phyloP scores from a whole-genome alignment of 805 yeast species.

The Metschnikowia peoriensis region DNA sequence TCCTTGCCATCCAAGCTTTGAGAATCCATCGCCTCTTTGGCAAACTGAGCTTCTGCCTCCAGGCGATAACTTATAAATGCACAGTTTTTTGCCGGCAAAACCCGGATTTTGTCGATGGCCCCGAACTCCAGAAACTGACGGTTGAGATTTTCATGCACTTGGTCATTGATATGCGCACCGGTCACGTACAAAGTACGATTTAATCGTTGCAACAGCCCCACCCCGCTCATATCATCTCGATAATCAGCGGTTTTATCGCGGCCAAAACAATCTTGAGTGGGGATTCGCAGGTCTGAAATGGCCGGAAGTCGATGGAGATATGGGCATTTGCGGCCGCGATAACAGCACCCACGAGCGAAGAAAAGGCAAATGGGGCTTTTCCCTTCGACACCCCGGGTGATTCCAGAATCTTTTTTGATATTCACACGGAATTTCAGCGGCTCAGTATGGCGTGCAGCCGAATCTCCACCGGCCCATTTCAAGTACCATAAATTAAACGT shows the following conservation, averaged over 20 bases:
- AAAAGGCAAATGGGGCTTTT: conserved; percentile 66
- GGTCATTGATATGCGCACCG: conserved; percentile 42
- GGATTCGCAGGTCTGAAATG: conserved; percentile 53
- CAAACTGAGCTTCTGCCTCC: conserved; percentile 86
- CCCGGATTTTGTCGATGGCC: conserved; percentile 61
- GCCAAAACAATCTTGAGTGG: conserved; percentile 87
- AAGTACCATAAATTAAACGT: conserved; percentile 85
- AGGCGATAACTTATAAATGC: conserved; percentile 73
- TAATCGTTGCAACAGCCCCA: conserved; percentile 71
- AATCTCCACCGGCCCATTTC: conserved; percentile 78
- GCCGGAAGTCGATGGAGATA: conserved; percentile 76
- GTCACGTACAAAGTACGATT: conserved; percentile 81
- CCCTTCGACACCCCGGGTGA: conserved; percentile 59
- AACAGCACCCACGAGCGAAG: conserved; percentile 88
- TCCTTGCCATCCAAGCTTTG: conserved; percentile 68
- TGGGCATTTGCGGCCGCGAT: conserved; percentile 70
- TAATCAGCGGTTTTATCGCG: conserved; percentile 79
- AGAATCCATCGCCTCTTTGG: conserved; percentile 89
- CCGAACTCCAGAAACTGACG: conserved; percentile 74
- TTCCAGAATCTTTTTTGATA: conserved; percentile 65
- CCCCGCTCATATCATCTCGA: conserved; percentile 92
- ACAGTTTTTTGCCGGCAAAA: conserved; percentile 59
- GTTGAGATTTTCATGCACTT: conserved; percentile 33
- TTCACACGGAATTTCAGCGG: conserved; percentile 60
- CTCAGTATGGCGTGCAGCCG: conserved; percentile 44